Evolutionary conservation across 805 yeast genomes (phyloP), one percentile per base, ranked within the genome.

Genomic region (Metschnikowia kunwiensis): DNA sequence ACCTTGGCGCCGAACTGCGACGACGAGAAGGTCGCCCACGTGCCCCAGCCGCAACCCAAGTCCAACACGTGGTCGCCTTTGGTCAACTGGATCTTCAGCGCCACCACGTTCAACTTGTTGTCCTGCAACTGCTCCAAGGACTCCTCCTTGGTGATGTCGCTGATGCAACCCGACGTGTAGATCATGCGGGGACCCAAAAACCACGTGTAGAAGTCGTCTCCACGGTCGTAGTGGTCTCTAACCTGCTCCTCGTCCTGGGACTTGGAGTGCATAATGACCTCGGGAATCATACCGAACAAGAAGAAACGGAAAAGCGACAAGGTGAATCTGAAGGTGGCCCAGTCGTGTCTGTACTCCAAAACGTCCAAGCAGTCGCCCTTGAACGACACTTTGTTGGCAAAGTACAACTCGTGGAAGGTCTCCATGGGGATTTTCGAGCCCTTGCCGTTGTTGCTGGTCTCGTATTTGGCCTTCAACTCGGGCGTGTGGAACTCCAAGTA

Each of bases 211-310:
- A 87, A 87, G 64, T 88, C 96, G 58, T 87, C 96, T 63, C 96
- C 96, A 53, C 96, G 84, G 70, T 88, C 96, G 62, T 87, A 87
- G 68, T 87, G 95, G 55, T 84, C 96, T 64, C 95, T 80, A 39
- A 87, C 96, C 66, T 87, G 96, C 66, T 87, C 96, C 69, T 87
- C 96, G 60, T 88, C 96, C 70, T 87, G 96, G 14, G 94, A 83
- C 59, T 86, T 79, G 47, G 95, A 81, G 70, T 87, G 96, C 80
- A 87, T 60, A 53, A 87, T 82, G 40, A 87, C 94, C 67, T 87
- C 96, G 29, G 96, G 96, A 47, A 87, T 83, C 84, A 87, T 77
- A 31, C 93, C 95, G 33, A 86, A 74, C 48, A 87, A 63, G 69
- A 87, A 88, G 68, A 72, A 88, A 60, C 74, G 81, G 78, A 80